Evolutionary conservation across 768 basidiomycete genomes (phyloP).

Genomic region (Leccinellum luteum): DNA sequence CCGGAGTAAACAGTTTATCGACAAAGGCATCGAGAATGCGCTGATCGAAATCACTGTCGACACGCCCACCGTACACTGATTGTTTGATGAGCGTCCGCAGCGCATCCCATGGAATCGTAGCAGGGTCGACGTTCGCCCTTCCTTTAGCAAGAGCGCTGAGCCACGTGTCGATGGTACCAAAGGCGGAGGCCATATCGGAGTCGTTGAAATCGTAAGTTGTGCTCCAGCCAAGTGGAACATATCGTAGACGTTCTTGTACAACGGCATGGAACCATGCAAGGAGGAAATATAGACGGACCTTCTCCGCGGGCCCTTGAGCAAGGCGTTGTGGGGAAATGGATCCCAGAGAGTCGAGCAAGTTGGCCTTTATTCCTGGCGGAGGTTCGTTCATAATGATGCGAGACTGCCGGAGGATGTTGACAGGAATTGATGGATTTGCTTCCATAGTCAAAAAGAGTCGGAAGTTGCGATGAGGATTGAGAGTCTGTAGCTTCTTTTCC

Average conservation of each 20-base stretch:
- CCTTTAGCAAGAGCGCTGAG: constrained; percentile 78
- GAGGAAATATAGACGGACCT: constrained; percentile 90
- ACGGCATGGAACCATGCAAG: constrained; percentile 99
- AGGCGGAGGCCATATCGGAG: constrained; percentile 93
- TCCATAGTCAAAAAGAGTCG: constrained; percentile 98
- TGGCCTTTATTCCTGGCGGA: constrained; percentile 95
- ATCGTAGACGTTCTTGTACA: constrained; percentile 94
- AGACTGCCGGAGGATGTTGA: constrained; percentile 95
- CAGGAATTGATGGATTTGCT: constrained; percentile 89
- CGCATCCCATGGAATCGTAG: constrained; percentile 91
- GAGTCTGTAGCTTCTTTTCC: constrained; percentile 93
- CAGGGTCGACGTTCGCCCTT: constrained; percentile 88
- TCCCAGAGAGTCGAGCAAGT: constrained; percentile 85
- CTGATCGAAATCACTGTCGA: constrained; percentile 96
- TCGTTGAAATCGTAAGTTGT: constrained; percentile 99
- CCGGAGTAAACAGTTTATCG: constrained; percentile 80
- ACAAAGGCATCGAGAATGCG: constrained; percentile 91
- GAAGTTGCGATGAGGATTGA: constrained; percentile 89
- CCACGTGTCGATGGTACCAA: constrained; percentile 91
- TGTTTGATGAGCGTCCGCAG: constrained; percentile 92
- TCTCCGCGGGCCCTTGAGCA: constrained; percentile 87
- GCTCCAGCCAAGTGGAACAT: constrained; percentile 95
- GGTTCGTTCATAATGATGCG: constrained; percentile 99
- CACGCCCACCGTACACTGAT: constrained; percentile 90
- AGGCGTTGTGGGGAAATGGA: constrained; percentile 70